Evolutionary conservation across 768 basidiomycete species (phyloP).

Genomic region (Boletus rubropictus): DNA sequence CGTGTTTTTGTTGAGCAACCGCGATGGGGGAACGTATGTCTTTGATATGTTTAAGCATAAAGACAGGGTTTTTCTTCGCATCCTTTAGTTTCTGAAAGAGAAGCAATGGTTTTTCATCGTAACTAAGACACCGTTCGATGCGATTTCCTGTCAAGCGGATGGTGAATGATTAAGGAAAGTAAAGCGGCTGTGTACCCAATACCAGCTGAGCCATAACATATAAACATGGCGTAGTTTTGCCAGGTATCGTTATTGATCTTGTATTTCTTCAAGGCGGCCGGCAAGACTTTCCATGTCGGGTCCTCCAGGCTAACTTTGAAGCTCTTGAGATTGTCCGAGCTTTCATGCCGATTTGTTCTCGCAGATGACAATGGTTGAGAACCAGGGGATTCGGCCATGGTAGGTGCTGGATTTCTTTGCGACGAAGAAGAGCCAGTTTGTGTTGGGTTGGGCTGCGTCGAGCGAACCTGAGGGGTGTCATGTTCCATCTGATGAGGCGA

Average conservation of each 20-base stretch:
- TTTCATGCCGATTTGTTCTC: constrained; percentile 55
- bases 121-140: constrained; percentile 90
- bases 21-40: constrained; percentile 97
- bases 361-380: constrained; percentile 26
- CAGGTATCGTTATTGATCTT: constrained; percentile 98
- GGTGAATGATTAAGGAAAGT: background rate
- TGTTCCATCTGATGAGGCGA: constrained; percentile 78
- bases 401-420: constrained; percentile 23
- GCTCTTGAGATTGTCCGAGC: constrained; percentile 73
- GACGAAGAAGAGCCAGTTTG: constrained; percentile 26
- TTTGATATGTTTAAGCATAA: constrained; percentile 92
- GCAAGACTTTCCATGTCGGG: constrained; percentile 97
- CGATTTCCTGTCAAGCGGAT: constrained; percentile 47
- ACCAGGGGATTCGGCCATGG: constrained; percentile 28
- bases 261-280: constrained; percentile 97
- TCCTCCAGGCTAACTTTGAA: constrained; percentile 98
- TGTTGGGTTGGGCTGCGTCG: constrained; percentile 13
- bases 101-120: constrained; percentile 95
- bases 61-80: constrained; percentile 94
- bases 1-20: constrained; percentile 95
- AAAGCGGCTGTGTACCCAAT: constrained; percentile 1
- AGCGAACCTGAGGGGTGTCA: constrained; percentile 44
- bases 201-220: constrained; percentile 94
- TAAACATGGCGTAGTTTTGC: constrained; percentile 99
- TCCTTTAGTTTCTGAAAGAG: constrained; percentile 98